Evolutionary conservation across 331 rosid species (phyloP).

Genomic region (Telfairia occidentalis): DNA sequence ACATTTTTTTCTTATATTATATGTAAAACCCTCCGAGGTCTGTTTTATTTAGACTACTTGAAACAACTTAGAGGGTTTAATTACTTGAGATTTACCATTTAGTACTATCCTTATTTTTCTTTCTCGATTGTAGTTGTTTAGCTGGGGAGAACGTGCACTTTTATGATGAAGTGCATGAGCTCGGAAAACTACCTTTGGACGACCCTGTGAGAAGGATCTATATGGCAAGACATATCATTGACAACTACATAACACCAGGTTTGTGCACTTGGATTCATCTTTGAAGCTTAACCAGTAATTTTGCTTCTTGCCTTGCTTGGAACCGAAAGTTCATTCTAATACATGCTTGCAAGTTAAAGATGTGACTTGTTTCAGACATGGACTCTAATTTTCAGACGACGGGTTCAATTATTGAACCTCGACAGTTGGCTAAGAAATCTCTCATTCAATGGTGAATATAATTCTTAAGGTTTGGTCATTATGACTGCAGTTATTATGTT

Average conservation of each 20-base stretch:
- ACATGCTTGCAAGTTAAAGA: neutral
- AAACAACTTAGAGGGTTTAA: neutral
- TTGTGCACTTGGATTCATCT: neutral
- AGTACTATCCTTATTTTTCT: conserved; percentile 12
- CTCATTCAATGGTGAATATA: neutral
- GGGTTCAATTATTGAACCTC: neutral
- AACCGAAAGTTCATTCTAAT: neutral
- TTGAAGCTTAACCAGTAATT: neutral
- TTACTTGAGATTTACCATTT: neutral
- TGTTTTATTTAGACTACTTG: neutral
- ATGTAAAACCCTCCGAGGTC: neutral
- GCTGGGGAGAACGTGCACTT: conserved; percentile 98
- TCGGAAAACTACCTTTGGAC: conserved; percentile 59
- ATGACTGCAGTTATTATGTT: neutral
- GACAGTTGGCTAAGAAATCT: neutral
- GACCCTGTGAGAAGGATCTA: conserved; percentile 86
- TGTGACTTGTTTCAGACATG: neutral
- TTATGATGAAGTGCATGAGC: conserved; percentile 84
- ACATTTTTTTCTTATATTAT: neutral
- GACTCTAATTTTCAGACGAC: neutral
- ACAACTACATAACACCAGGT: conserved; percentile 84
- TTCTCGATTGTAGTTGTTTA: conserved; percentile 59
- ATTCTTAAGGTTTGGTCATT: neutral
- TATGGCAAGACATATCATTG: conserved; percentile 91
- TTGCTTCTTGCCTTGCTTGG: neutral